phyloP scores from a whole-genome alignment of 2,329 filamentous ascomycete species.

The Diaporthe caulivora region DNA sequence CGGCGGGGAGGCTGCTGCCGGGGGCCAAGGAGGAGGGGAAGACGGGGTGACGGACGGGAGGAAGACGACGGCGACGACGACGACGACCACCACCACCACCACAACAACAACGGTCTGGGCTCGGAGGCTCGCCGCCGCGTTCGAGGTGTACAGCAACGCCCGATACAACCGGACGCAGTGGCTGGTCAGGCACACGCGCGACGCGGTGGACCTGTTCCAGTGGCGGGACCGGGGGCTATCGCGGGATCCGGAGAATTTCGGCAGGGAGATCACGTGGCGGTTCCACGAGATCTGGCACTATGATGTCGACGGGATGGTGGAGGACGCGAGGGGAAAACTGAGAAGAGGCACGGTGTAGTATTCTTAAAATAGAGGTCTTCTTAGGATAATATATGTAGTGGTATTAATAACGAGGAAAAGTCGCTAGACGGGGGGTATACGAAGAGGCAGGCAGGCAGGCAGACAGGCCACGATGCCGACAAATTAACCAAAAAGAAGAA shows the following conservation, averaged over 20 bases:
- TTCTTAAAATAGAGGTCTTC: no score
- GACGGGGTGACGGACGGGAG: background rate
- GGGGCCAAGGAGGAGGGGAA: no score
- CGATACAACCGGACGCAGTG: conserved; percentile 57
- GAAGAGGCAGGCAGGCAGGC: background rate
- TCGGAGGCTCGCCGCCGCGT: conserved; percentile 44
- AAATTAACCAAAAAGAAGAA: background rate
- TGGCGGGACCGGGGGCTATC: conserved; percentile 49
- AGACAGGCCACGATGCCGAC: background rate
- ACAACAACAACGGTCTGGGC: background rate
- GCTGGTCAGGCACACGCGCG: conserved; percentile 55
- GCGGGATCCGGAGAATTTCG: conserved; percentile 52
- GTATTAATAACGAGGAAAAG: background rate
- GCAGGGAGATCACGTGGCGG: conserved; percentile 51
- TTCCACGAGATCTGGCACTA: conserved; percentile 54
- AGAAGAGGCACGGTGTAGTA: background rate
- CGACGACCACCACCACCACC: no score
- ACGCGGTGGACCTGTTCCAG: conserved; percentile 55
- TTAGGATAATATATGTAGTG: background rate
- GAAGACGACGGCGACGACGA: no score
- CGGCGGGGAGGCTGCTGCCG: no score
- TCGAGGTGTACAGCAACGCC: conserved; percentile 53
- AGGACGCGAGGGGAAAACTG: conserved; percentile 36
- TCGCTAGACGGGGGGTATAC: conserved; percentile 36
- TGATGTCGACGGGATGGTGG: conserved; percentile 51